Evolutionary conservation across 768 basidiomycete genomes (phyloP).

Genomic region (Boletus pseudopeckii): DNA sequence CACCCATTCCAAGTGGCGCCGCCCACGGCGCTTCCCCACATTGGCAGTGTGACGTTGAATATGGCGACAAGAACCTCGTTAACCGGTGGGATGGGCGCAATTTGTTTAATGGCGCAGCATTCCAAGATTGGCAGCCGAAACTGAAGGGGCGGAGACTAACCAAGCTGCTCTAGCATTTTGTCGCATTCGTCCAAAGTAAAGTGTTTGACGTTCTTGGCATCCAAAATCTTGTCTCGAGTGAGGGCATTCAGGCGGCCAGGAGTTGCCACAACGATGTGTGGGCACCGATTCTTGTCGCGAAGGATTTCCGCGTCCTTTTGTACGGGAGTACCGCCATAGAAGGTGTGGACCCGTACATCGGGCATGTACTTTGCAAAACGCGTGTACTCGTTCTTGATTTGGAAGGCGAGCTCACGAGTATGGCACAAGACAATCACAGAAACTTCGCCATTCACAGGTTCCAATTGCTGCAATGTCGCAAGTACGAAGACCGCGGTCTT

Average conservation of each 20-base stretch:
- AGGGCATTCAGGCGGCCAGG: conserved; percentile 97
- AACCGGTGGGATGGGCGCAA: conserved; percentile 40
- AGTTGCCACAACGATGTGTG: conserved; percentile 98
- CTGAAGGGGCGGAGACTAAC: conserved; percentile 82
- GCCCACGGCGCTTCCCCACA: conserved; percentile 38
- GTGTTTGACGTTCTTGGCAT: conserved; percentile 96
- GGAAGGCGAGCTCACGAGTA: conserved; percentile 98
- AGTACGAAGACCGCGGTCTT: conserved; percentile 99
- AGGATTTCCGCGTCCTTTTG: conserved; percentile 91
- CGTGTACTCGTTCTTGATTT: conserved; percentile 99
- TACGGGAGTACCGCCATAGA: conserved; percentile 96
- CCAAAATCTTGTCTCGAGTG: conserved; percentile 90
- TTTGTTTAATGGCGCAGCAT: conserved; percentile 44
- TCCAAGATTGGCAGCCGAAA: conserved; percentile 55
- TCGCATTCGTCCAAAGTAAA: conserved; percentile 99
- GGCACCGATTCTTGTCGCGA: conserved; percentile 95
- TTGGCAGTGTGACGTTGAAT: conserved; percentile 38
- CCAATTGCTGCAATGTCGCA: conserved; percentile 95
- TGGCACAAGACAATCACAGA: conserved; percentile 98
- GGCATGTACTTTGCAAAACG: conserved; percentile 99
- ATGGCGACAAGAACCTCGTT: conserved; percentile 37
- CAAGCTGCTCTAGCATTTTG: conserved; percentile 99
- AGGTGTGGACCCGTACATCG: conserved; percentile 93
- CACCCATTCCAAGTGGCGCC: conserved; percentile 39
- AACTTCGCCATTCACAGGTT: conserved; percentile 97